Conservation (phyloP, 495 filamentous ascomycete genomes). For the Cercophora scortea region DNA sequence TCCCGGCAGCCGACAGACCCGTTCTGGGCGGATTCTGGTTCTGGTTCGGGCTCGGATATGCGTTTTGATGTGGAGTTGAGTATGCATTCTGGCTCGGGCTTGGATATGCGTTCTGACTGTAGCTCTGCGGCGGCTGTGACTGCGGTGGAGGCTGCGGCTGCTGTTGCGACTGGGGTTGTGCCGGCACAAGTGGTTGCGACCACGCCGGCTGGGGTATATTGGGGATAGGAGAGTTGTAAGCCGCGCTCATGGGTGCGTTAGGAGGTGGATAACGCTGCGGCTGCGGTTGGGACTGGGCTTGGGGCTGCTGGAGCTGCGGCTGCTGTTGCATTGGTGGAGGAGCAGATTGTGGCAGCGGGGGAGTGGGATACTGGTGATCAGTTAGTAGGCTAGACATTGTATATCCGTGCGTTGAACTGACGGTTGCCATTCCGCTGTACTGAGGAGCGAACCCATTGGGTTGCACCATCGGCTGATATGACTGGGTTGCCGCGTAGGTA, state of each 20-base stretch:
- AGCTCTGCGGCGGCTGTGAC: slow-evolving; percentile 3
- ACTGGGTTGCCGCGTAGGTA: slow-evolving; percentile 21
- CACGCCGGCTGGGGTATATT: slow-evolving; percentile 10
- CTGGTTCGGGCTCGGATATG: slow-evolving; percentile 1
- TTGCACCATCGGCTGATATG: slow-evolving; percentile 34
- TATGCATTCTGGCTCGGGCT: too few species aligned
- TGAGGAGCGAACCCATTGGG: slow-evolving; percentile 28
- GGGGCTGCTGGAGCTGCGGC: background rate
- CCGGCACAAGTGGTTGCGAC: background rate
- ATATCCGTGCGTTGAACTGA: slow-evolving; percentile 16
- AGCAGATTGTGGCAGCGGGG: slow-evolving; percentile 15
- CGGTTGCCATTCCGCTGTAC: slow-evolving; percentile 27
- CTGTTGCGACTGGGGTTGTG: too few species aligned
- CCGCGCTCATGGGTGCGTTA: slow-evolving; percentile 29
- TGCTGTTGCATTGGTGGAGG: slow-evolving; percentile 12
- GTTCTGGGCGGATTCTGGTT: slow-evolving; percentile 16
- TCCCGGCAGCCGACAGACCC: slow-evolving; percentile 27
- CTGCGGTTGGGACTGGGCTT: slow-evolving; percentile 4
- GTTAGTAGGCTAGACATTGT: slow-evolving; percentile 4
- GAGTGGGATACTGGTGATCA: slow-evolving; percentile 18
- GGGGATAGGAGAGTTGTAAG: slow-evolving; percentile 35
- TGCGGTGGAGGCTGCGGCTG: background rate
- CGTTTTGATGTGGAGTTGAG: too few species aligned
- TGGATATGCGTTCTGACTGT: slow-evolving; percentile 12
- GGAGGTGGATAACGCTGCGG: slow-evolving; percentile 25